Conservation (phyloP, 2,329 filamentous ascomycete genomes). For the Cladosporium halotolerans region DNA sequence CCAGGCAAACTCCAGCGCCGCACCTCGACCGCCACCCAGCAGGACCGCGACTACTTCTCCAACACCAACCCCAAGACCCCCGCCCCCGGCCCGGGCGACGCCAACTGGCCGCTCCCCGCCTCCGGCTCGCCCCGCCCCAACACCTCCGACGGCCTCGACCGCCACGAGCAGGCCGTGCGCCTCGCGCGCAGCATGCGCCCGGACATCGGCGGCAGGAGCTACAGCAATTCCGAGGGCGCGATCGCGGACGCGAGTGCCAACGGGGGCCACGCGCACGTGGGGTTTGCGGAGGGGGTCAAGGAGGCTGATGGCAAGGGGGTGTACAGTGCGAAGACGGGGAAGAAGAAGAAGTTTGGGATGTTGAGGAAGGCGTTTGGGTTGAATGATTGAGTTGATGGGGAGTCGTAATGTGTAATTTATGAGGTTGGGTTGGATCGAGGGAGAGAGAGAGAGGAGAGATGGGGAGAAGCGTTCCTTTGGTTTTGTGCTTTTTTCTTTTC, state of each 20-base stretch:
- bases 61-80: constrained; percentile 3
- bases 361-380: constrained; percentile 61
- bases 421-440: neutral
- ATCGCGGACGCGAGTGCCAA: neutral
- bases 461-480: neutral
- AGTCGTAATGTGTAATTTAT: constrained; percentile 7
- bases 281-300: constrained; percentile 6
- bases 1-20: constrained; percentile 31
- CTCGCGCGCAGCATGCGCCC: constrained; percentile 21
- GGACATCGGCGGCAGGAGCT: constrained; percentile 12
- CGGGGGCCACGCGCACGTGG: neutral
- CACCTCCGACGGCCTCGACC: constrained; percentile 26
- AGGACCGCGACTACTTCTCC: constrained; percentile 4
- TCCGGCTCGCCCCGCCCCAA: constrained; percentile 21
- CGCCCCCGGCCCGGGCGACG: neutral
- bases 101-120: constrained; percentile 45
- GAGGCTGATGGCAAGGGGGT: constrained; percentile 18
- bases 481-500: neutral
- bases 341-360: constrained; percentile 62
- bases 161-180: constrained; percentile 22
- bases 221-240: constrained; percentile 15
- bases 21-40: constrained; percentile 13
- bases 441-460: neutral
- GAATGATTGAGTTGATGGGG: constrained; percentile 40
- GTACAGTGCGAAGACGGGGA: constrained; percentile 32